phyloP scores from a whole-genome alignment of 768 basidiomycete species.

The Lentinus brumalis region DNA sequence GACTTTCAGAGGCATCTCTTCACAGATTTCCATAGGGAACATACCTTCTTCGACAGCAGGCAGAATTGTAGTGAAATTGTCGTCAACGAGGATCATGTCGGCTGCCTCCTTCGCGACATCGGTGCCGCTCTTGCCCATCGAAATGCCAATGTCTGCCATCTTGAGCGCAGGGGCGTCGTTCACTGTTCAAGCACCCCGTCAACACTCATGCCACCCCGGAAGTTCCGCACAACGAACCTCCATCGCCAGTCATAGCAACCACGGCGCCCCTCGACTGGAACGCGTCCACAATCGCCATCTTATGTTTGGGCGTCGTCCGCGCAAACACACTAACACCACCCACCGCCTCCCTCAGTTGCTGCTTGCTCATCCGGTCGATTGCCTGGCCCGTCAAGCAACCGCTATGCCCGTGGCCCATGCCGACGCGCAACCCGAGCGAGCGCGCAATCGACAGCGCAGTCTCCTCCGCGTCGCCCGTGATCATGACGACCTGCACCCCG shows the following conservation, averaged over 20 bases:
- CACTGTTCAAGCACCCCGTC: conserved; percentile 44
- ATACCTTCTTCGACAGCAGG: conserved; percentile 92
- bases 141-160: conserved; percentile 97
- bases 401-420: conserved; percentile 27
- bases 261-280: conserved; percentile 88
- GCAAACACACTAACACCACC: conserved; percentile 88
- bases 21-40: conserved; percentile 9
- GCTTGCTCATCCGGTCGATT: conserved; percentile 82
- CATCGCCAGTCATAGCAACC: conserved; percentile 98
- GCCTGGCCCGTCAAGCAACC: conserved; percentile 50
- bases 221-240: conserved; percentile 53
- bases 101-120: conserved; percentile 99
- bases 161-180: conserved; percentile 97
- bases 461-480: conserved; percentile 91
- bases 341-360: conserved; percentile 81
- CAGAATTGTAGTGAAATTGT: conserved; percentile 93
- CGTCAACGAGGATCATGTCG: conserved; percentile 95
- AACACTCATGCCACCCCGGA: neutral
- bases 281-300: conserved; percentile 96
- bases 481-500: conserved; percentile 97
- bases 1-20: conserved; percentile 11
- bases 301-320: conserved; percentile 93
- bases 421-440: conserved; percentile 79
- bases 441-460: conserved; percentile 89
- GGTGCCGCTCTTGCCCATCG: conserved; percentile 98